Conservation (phyloP, 129 eudicot species). For the Flaveria bidentis region DNA sequence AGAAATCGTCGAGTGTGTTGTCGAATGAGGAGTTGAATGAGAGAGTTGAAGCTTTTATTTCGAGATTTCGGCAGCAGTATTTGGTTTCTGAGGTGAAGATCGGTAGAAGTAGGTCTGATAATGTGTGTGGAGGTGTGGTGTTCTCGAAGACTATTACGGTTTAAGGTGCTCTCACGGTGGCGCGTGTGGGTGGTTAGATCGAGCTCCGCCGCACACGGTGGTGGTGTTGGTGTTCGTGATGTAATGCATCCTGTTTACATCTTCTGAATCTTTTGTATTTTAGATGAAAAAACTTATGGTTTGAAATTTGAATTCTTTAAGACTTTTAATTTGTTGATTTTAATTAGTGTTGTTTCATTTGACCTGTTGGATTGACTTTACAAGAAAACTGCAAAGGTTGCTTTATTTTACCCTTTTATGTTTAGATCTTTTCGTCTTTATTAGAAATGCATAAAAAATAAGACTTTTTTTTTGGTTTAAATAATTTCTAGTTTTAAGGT, state of each 20-base stretch:
- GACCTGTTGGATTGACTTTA: neutral
- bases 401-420: neutral
- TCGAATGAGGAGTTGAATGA: constrained; percentile 74
- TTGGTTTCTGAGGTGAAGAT: constrained; percentile 63
- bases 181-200: constrained; percentile 26
- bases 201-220: constrained; percentile 24
- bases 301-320: neutral
- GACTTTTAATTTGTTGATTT: constrained; percentile 11
- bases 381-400: neutral
- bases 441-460: neutral
- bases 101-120: constrained; percentile 34
- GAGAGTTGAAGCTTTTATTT: constrained; percentile 82
- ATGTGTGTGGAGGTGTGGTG: constrained; percentile 33
- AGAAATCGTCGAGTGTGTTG: constrained; percentile 22
- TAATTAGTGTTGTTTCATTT: neutral
- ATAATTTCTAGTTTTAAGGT: too few relatives aligned
- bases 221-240: constrained; percentile 25
- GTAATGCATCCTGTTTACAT: constrained; percentile 26
- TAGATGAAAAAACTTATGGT: neutral
- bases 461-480: neutral
- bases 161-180: constrained; percentile 13
- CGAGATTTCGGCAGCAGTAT: constrained; percentile 77
- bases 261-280: constrained; percentile 10
- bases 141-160: constrained; percentile 36
- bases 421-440: neutral